A percentile compares a stretch with the other conserved stretches of the same genome.
Evolutionary conservation across 129 eudicot genomes (phyloP).

Genomic region (Sambucus nigra): DNA sequence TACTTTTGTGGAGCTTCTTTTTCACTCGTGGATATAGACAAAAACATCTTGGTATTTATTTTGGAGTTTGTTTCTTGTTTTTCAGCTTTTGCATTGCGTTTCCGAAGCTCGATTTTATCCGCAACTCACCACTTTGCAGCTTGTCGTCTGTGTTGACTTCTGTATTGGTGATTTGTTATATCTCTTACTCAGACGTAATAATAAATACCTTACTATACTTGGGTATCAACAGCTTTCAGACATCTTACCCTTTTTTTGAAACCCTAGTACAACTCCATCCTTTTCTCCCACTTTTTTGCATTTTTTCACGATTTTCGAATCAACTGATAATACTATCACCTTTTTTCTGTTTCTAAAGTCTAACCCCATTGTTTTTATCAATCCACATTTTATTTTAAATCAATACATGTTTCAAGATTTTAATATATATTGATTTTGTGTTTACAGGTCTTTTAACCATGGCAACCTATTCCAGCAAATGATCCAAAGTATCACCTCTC

Average conservation of each 20-base stretch:
- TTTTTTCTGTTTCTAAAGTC: not conserved
- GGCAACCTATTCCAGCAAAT: slow-evolving; percentile 35
- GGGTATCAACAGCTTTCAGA: not conserved
- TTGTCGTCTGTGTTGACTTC: not conserved
- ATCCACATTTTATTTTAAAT: not conserved
- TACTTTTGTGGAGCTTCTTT: not conserved
- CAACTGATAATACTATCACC: not conserved
- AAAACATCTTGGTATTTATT: not conserved
- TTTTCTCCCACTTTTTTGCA: not conserved
- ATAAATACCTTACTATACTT: slow-evolving; percentile 4
- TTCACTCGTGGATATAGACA: not conserved
- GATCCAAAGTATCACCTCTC: slow-evolving; percentile 20
- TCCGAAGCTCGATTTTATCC: not conserved
- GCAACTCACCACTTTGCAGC: not conserved
- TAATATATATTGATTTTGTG: too few species aligned
- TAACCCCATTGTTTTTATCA: not conserved
- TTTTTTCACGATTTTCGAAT: not conserved
- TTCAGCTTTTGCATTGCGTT: not conserved
- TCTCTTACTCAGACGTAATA: slow-evolving; percentile 12
- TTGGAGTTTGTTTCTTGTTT: not conserved
- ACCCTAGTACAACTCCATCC: slow-evolving; percentile 8
- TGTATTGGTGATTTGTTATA: not conserved
- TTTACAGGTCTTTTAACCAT: slow-evolving; percentile 6
- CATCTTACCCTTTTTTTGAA: slow-evolving; percentile 1
- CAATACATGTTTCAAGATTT: slow-evolving; percentile 3